These are phyloP conservation scores for Cylindrotheca fusiformis DNA, from an alignment of 108 stramenopile species.

Conservation along the genomic window DNA sequence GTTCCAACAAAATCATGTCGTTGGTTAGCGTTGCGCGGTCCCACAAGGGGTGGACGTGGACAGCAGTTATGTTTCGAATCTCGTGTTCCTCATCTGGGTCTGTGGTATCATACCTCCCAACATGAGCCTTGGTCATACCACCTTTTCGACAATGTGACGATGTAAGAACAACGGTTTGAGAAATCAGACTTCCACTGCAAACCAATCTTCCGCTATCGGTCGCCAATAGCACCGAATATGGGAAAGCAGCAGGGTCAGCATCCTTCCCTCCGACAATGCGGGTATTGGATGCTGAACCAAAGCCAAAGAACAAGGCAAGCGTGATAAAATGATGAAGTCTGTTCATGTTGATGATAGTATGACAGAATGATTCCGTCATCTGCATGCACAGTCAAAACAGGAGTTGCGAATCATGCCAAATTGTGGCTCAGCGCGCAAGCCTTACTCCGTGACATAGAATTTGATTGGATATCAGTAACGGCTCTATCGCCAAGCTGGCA, in stretches of 20 bases:
- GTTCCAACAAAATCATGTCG: slow-evolving; percentile 15
- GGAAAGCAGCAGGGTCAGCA: background rate
- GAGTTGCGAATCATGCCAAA: no score
- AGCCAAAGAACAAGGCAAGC: no score
- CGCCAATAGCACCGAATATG: slow-evolving; percentile 10
- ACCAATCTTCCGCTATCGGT: slow-evolving; percentile 8
- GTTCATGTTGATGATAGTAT: no score
- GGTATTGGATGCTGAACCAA: no score
- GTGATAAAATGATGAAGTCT: no score
- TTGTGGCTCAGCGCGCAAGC: no score
- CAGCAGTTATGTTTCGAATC: background rate
- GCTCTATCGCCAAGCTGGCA: no score
- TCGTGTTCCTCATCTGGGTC: background rate
- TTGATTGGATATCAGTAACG: no score
- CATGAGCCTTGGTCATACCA: slow-evolving; percentile 2
- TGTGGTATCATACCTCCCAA: background rate
- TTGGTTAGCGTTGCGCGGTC: background rate
- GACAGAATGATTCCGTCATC: no score
- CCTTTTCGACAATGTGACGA: slow-evolving; percentile 43
- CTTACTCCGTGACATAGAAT: no score
- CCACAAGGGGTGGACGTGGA: slow-evolving; percentile 10
- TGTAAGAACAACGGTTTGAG: slow-evolving; percentile 48
- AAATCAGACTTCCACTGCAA: slow-evolving; percentile 51
- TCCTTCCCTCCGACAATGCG: slow-evolving; percentile 10
- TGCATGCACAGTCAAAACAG: no score